These are phyloP conservation scores for Mortierella claussenii DNA, from an alignment of 192 early-diverging fungal species.

Conservation along the genomic window DNA sequence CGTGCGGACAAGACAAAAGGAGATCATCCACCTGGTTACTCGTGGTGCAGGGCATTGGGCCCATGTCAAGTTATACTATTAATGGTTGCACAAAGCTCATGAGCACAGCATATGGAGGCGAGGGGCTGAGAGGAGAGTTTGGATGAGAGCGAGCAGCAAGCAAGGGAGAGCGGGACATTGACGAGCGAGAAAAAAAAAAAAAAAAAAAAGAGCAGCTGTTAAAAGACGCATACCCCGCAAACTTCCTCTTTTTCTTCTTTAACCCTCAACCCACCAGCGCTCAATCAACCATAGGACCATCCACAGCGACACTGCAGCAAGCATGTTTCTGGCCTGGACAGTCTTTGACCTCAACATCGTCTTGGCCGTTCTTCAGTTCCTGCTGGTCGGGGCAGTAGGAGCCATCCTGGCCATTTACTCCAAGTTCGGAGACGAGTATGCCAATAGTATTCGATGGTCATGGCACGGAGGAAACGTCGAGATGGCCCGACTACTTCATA, in stretches of 20 bases:
- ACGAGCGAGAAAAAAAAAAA: not conserved
- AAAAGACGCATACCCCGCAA: not conserved
- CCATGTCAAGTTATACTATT: no score
- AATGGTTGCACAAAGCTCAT: not conserved
- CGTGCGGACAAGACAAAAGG: no score
- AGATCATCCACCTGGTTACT: no score
- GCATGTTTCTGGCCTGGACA: not conserved
- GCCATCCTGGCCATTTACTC: not conserved
- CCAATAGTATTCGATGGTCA: constrained; percentile 11
- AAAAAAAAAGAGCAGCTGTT: not conserved
- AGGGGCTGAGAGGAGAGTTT: no score
- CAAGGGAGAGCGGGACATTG: not conserved
- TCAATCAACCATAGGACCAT: not conserved
- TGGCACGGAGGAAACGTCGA: constrained; percentile 3
- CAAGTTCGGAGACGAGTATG: not conserved
- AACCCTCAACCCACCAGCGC: not conserved
- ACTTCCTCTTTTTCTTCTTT: not conserved
- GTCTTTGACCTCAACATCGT: not conserved
- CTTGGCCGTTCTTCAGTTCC: constrained; percentile 2
- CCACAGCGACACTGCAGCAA: not conserved
- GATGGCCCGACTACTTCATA: not conserved
- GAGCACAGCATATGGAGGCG: not conserved
- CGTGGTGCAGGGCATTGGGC: no score
- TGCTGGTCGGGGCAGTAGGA: not conserved
- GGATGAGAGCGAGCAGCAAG: not conserved